Evolutionary conservation across 177 flowering plant species (phyloP), one percentile per base, ranked within the genome.

Genomic region (Vitis hybrid): DNA sequence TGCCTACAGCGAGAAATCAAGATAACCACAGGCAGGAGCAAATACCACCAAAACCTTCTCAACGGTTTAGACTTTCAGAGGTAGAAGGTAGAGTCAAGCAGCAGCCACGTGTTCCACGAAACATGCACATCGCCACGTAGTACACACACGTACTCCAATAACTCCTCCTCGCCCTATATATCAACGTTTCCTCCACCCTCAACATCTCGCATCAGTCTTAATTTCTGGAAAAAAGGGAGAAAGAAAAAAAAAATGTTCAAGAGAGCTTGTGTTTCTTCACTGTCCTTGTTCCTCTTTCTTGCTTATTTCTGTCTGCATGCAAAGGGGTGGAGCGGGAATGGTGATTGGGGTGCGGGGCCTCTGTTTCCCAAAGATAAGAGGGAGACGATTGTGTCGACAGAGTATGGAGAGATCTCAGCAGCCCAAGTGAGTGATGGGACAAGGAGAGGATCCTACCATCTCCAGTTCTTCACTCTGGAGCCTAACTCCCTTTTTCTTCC

Each of bases 401-500:
- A 90, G 18, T 77, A 61, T 51, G 97, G 98, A 12, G 69, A 76
- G 71, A 79, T 93, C 76, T 82, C 93, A 21, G 82, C 86, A 33
- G 87, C 80, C 64, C 71, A 83, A 2, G 57, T 91, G 51, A 57
- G 64, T 13, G 87, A 78, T 76, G 86, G 84, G 10, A 59, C 18
- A 3, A 56, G 58, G 49, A 62, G 72, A 58, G 85, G 86, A 33
- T 59, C 75, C 5, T 85, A 82, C 76, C 86, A 84, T 66, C 87
- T 95, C 63, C 91, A 88, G 76, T 91, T 88, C 87, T 69, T 95
- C 70, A 89, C 88, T 4, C 57, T 95, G 80, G 92, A 91, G 67
- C 98, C 98, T 8, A 88, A 83, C 51, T 75, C 98, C 10, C 79
- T 93, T 48, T 86, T 95, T 62, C 94, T 95, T 68, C 99, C 98